Evolutionary conservation across 148 eudicot genomes (phyloP).

Genomic region (Rhododendron vialii): DNA sequence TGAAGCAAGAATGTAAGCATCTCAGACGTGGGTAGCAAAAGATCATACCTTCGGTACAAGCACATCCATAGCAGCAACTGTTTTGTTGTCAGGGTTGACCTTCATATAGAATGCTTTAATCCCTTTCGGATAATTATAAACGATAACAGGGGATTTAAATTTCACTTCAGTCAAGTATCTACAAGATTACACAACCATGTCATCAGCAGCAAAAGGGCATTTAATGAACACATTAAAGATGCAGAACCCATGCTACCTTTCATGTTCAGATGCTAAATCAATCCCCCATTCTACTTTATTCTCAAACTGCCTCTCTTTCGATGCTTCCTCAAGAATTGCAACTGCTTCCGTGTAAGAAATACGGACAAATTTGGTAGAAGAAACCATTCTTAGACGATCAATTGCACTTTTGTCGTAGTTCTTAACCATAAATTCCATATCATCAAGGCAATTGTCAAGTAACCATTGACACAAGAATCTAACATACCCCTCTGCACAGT

Average conservation of each 20-base stretch:
- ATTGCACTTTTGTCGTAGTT: constrained; percentile 68
- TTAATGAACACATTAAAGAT: not conserved
- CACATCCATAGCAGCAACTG: constrained; percentile 99
- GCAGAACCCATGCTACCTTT: constrained; percentile 42
- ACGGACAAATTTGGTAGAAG: constrained; percentile 64
- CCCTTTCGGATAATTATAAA: constrained; percentile 90
- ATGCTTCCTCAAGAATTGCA: constrained; percentile 47
- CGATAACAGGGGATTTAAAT: constrained; percentile 79
- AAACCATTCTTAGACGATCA: constrained; percentile 77
- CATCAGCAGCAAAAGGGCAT: not conserved
- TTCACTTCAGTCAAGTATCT: constrained; percentile 82
- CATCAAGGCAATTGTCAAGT: constrained; percentile 88
- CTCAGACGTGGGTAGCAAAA: not conserved
- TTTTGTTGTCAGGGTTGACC: constrained; percentile 81
- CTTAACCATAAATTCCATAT: constrained; percentile 88
- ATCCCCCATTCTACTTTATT: constrained; percentile 95
- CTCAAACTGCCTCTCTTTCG: constrained; percentile 73
- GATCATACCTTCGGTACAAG: constrained; percentile 85
- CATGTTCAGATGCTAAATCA: constrained; percentile 96
- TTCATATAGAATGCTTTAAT: constrained; percentile 98
- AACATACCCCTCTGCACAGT: constrained; percentile 88
- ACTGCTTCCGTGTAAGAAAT: constrained; percentile 87
- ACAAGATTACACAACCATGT: constrained; percentile 3
- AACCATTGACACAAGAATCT: constrained; percentile 81
- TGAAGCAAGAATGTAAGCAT: not conserved